A percentile compares a stretch with the other conserved stretches of the same genome.
These are phyloP conservation scores for Pelargonium australe DNA, from an alignment of 441 rosid species.

Conservation along the genomic window DNA sequence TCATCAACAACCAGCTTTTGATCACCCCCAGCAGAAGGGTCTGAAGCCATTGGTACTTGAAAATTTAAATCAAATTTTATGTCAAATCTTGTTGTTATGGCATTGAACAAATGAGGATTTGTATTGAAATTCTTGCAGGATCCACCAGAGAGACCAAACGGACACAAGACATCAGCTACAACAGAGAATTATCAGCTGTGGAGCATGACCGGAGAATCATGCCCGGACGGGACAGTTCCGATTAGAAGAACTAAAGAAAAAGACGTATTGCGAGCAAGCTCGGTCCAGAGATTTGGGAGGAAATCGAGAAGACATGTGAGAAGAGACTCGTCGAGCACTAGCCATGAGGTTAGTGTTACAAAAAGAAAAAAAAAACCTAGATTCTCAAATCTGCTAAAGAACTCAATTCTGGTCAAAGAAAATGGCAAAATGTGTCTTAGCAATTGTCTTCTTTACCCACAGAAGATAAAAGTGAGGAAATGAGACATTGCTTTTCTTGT, in stretches of 20 bases:
- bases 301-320: slow-evolving; percentile 39
- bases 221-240: slow-evolving; percentile 63
- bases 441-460: no score
- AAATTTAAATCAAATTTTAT: not conserved
- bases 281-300: slow-evolving; percentile 47
- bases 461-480: no score
- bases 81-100: no score
- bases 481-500: not conserved
- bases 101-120: not conserved
- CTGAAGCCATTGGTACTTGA: slow-evolving; percentile 44
- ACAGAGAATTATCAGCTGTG: slow-evolving; percentile 39
- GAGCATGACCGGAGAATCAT: slow-evolving; percentile 50
- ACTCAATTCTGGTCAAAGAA: not conserved
- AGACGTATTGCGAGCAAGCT: slow-evolving; percentile 48
- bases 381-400: not conserved
- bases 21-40: slow-evolving; percentile 60
- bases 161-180: slow-evolving; percentile 26
- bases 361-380: not conserved
- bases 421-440: not conserved
- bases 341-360: slow-evolving; percentile 49
- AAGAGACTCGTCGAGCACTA: slow-evolving; percentile 56
- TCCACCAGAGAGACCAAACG: slow-evolving; percentile 38
- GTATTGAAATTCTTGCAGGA: slow-evolving; percentile 28
- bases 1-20: slow-evolving; percentile 71
- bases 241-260: slow-evolving; percentile 46